Percentiles rank a stretch among this genome's conserved stretches.
phyloP scores from a whole-genome alignment of 2,329 filamentous ascomycete genomes.

The Penicillium sp. region DNA sequence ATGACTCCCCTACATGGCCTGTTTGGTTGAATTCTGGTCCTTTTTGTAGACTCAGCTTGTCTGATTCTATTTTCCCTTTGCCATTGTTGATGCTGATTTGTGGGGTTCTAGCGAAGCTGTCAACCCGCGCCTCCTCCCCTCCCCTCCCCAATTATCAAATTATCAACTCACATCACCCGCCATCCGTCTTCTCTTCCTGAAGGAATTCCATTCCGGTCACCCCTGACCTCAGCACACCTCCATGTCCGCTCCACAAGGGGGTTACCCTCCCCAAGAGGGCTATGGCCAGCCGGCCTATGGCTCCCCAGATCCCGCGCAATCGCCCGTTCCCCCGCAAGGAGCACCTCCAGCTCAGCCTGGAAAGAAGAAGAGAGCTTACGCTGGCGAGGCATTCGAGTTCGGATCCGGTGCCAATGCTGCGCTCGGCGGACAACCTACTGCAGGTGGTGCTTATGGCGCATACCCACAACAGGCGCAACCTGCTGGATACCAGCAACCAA shows the following conservation, averaged over 20 bases:
- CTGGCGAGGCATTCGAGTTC: conserved; percentile 92
- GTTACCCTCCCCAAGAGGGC: conserved; percentile 56
- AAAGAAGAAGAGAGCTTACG: conserved; percentile 89
- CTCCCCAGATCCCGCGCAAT: conserved; percentile 43
- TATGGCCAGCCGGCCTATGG: conserved; percentile 50
- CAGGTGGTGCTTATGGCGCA: conserved; percentile 64
- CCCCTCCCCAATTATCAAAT: conserved; percentile 11
- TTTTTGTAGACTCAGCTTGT: no score
- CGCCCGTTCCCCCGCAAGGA: conserved; percentile 35
- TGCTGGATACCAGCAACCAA: conserved; percentile 47
- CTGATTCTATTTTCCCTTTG: background rate
- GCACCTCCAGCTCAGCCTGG: conserved; percentile 40
- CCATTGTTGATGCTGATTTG: conserved; percentile 25
- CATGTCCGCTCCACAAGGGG: conserved; percentile 58
- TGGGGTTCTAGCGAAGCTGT: conserved; percentile 32
- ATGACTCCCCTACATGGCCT: background rate
- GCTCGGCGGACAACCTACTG: conserved; percentile 52
- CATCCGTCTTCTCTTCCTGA: conserved; percentile 9
- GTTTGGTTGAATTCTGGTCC: background rate
- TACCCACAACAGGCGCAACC: conserved; percentile 61
- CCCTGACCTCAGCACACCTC: conserved; percentile 18
- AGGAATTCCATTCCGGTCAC: conserved; percentile 4
- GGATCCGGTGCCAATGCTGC: conserved; percentile 82
- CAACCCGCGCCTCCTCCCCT: conserved; percentile 17
- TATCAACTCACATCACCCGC: conserved; percentile 18